Percentiles rank a stretch among this genome's conserved stretches.
Evolutionary conservation across 139 green algal genomes (phyloP).

Genomic region (Choricystis sp.): DNA sequence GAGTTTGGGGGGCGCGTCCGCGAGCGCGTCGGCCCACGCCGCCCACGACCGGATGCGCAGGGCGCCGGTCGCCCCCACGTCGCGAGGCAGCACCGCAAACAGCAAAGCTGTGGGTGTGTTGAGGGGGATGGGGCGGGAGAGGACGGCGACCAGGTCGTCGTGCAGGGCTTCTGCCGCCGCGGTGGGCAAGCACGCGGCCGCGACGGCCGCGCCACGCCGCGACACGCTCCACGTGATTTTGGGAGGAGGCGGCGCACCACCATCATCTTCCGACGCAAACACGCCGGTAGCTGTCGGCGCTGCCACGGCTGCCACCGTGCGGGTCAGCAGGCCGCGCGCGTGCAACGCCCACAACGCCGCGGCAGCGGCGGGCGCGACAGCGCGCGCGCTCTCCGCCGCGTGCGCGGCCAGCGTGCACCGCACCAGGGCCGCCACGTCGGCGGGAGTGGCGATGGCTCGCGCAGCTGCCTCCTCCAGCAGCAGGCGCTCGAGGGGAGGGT

Average conservation of each 20-base stretch:
- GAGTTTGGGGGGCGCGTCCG: neutral
- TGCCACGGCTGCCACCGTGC: slow-evolving; percentile 15
- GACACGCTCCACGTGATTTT: neutral
- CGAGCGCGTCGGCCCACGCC: neutral
- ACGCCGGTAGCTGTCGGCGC: slow-evolving; percentile 4
- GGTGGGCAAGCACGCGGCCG: neutral
- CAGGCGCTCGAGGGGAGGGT: slow-evolving; percentile 30
- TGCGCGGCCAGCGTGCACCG: slow-evolving; percentile 26
- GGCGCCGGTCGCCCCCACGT: too few relatives aligned
- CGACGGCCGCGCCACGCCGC: neutral
- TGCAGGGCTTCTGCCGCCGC: neutral
- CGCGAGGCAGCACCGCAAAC: neutral
- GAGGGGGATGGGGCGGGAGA: neutral
- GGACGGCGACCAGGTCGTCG: neutral
- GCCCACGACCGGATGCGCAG: neutral
- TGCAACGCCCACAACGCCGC: slow-evolving; percentile 13
- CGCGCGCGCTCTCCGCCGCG: slow-evolving; percentile 5
- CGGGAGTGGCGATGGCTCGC: slow-evolving; percentile 8
- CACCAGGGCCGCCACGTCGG: slow-evolving; percentile 24
- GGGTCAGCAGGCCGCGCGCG: slow-evolving; percentile 2
- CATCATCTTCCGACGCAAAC: neutral
- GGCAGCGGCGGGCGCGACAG: neutral
- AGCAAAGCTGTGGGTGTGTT: neutral
- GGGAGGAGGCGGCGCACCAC: too few relatives aligned
- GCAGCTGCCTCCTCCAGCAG: slow-evolving; percentile 42